Conservation (phyloP, 2,329 filamentous ascomycete species). For the Myriosclerotinia curreyana region DNA sequence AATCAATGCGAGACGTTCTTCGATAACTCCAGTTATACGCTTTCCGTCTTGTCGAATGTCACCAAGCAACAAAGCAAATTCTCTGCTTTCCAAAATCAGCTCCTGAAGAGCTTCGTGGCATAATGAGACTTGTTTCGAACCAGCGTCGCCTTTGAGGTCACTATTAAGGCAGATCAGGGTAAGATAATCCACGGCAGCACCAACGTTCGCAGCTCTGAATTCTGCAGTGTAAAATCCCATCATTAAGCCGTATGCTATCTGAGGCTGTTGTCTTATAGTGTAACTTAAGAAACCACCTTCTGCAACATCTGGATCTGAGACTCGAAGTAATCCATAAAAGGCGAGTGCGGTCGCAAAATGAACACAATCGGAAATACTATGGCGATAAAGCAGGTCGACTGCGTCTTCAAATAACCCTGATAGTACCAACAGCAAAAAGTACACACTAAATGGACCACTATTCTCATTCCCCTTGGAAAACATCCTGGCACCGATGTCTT, state of each 20-base stretch:
- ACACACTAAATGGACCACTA: slow-evolving; percentile 78
- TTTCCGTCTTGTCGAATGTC: slow-evolving; percentile 83
- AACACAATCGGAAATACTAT: slow-evolving; percentile 88
- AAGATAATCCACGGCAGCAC: slow-evolving; percentile 90
- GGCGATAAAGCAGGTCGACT: slow-evolving; percentile 83
- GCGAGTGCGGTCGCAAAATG: slow-evolving; percentile 89
- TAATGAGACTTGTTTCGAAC: slow-evolving; percentile 72
- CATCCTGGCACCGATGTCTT: slow-evolving; percentile 85
- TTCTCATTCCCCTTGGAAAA: slow-evolving; percentile 76
- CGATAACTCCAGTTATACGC: slow-evolving; percentile 81
- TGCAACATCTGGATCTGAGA: slow-evolving; percentile 73
- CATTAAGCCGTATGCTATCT: slow-evolving; percentile 93
- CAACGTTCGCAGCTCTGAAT: slow-evolving; percentile 86
- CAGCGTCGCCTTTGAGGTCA: slow-evolving; percentile 71
- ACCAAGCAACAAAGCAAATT: slow-evolving; percentile 90
- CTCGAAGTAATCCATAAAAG: slow-evolving; percentile 85
- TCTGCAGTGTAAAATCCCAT: slow-evolving; percentile 93
- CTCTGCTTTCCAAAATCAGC: slow-evolving; percentile 91
- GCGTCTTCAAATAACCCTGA: slow-evolving; percentile 94
- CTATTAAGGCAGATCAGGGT: slow-evolving; percentile 87
- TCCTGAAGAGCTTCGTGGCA: slow-evolving; percentile 93
- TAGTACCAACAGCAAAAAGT: slow-evolving; percentile 88
- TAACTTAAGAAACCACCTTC: slow-evolving; percentile 67
- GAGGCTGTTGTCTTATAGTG: slow-evolving; percentile 67
- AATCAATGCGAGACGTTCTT: slow-evolving; percentile 79